These are phyloP conservation scores for Fusarium odoratissimum DNA, from an alignment of 2,329 filamentous ascomycete genomes.

Conservation along the genomic window DNA sequence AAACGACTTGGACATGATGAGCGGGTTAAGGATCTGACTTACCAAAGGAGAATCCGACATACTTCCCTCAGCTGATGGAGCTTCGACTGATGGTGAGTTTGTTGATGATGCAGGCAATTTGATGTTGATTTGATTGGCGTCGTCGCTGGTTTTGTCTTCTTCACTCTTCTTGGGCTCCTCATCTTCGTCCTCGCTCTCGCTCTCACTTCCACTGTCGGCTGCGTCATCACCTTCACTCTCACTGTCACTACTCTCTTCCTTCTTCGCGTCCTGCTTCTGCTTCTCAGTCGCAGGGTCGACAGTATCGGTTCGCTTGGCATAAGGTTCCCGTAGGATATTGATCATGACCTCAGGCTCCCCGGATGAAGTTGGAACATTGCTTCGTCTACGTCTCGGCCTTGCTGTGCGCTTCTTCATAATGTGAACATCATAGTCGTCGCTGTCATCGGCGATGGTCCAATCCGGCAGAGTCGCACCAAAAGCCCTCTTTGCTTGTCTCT, in stretches of 20 bases:
- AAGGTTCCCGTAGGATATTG: conserved; percentile 4
- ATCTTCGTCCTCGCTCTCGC: conserved; percentile 1
- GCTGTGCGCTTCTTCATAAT: conserved; percentile 28
- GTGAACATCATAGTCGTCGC: conserved; percentile 36
- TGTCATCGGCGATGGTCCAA: conserved; percentile 47
- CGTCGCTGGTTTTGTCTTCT: not conserved
- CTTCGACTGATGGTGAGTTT: conserved; percentile 10
- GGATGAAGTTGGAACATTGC: conserved; percentile 1
- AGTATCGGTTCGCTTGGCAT: conserved; percentile 4
- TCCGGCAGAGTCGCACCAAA: conserved; percentile 32
- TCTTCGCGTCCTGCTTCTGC: conserved; percentile 1
- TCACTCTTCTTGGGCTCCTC: not conserved
- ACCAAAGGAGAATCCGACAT: conserved; percentile 29
- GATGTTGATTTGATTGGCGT: not conserved
- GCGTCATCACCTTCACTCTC: not conserved
- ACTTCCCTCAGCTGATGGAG: conserved; percentile 27
- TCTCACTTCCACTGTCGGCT: conserved; percentile 5
- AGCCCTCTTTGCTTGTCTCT: conserved; percentile 30
- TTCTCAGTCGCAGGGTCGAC: not conserved
- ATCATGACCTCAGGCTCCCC: conserved; percentile 14
- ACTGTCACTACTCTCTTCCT: conserved; percentile 9
- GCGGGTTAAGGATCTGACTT: conserved; percentile 14
- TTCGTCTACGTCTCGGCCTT: conserved; percentile 18
- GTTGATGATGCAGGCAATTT: conserved; percentile 1
- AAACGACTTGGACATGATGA: not conserved